These are phyloP conservation scores for Vitis vinifera DNA, from an alignment of 164 flowering plant genomes.

Conservation along the genomic window DNA sequence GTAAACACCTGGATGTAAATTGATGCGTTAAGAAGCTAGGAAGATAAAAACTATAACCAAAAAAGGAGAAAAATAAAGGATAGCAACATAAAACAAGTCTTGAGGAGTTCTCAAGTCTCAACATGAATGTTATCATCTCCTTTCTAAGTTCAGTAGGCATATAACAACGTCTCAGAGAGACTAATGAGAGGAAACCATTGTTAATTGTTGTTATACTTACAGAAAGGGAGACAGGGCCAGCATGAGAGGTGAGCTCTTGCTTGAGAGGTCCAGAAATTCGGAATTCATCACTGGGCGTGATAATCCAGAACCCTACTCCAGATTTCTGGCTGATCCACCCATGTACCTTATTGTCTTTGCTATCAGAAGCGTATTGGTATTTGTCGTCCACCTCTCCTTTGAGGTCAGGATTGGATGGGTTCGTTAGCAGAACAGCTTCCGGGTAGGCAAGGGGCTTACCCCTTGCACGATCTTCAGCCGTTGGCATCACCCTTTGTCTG, in stretches of 20 bases:
- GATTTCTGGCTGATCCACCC: constrained; percentile 40
- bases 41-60: too few relatives aligned
- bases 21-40: too few relatives aligned
- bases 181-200: too few relatives aligned
- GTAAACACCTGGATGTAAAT: constrained; percentile 19
- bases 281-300: constrained; percentile 52
- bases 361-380: constrained; percentile 48
- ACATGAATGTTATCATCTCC: too few relatives aligned
- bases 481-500: constrained; percentile 54
- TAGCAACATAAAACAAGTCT: too few relatives aligned
- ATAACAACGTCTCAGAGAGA: too few relatives aligned
- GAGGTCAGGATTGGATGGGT: constrained; percentile 31
- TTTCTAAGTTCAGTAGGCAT: too few relatives aligned
- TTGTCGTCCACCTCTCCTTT: constrained; percentile 71
- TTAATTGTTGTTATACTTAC: constrained; percentile 23
- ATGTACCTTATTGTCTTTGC: constrained; percentile 44
- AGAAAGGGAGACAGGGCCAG: constrained; percentile 42
- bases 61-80: too few relatives aligned
- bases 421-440: constrained; percentile 53
- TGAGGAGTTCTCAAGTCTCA: too few relatives aligned
- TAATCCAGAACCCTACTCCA: constrained; percentile 45
- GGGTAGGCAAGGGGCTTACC: constrained; percentile 45
- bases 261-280: constrained; percentile 48
- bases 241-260: constrained; percentile 62
- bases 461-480: constrained; percentile 28